Base-by-base conservation (phyloP, 192 early-diverging fungal species). In the Gonapodya prolifera region DNA sequence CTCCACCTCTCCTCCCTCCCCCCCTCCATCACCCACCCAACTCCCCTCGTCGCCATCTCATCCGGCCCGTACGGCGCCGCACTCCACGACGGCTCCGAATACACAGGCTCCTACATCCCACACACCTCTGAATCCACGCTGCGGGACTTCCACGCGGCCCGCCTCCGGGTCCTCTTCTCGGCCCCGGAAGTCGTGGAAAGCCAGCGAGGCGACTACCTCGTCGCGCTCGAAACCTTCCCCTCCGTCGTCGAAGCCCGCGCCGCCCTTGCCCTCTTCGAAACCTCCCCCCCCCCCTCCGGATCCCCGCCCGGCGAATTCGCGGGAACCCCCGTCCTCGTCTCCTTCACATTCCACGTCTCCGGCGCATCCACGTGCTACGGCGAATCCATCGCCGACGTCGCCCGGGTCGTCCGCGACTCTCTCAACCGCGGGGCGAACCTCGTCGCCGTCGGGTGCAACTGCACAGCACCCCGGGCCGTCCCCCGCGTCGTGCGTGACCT, bases 51-150 rank as follows among this genome's bases (percentile, higher is more conserved):
- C 71, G 71, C 71, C 71, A 8, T 32, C 71, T 73, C 71, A 8
- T 18, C 32, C 16, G 71, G 71, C 28, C 71, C 71, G 18, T 73
- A 73, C 71, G 71, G 28, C 71, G 71, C 32, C 28, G 31, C 32
- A 8, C 71, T 73, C 8, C 28, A 18, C 71, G 71, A 73, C 71
- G 71, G 71, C 8, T 73, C 71, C 71, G 71, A 73, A 29, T 73
- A 73, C 71, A 73, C 71, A 8, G 71, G 71, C 28, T 2, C 18
- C 71, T 73, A 73, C 71, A 32, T 30, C 8, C 32, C 71, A 8
- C 2, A 2, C 71, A 61, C 45, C 8, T 16, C 45, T 16, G 8
- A 8, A 23, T 8, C 8, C 8, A 61, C 45, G 45, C 23, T 61
- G 45, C 8, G 8, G 45, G 8, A 61, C 8, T 61, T 61, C 45